Evolutionary conservation across 202 grass and related monocot species (phyloP).

Genomic region (Elaeis oleifera): DNA sequence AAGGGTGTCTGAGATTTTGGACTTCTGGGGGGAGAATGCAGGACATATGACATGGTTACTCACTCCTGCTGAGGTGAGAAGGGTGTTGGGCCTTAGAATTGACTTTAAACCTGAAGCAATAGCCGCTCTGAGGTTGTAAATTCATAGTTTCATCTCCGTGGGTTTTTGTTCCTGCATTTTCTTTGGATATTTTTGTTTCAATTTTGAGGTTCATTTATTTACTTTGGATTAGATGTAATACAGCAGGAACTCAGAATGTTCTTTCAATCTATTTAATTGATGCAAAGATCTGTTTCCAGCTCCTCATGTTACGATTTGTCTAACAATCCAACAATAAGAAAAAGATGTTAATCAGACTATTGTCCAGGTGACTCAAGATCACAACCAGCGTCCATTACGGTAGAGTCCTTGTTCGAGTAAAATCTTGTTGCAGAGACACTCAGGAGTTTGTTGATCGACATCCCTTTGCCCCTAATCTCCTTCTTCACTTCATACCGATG

Average conservation of each 20-base stretch:
- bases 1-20: conserved; percentile 85
- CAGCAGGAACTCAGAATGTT: too few relatives aligned
- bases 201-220: too few relatives aligned
- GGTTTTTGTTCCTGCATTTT: too few relatives aligned
- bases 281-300: too few relatives aligned
- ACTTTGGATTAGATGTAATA: too few relatives aligned
- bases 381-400: too few relatives aligned
- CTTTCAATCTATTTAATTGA: too few relatives aligned
- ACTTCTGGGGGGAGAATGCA: conserved; percentile 98
- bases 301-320: too few relatives aligned
- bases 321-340: too few relatives aligned
- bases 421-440: conserved; percentile 15
- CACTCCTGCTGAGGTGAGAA: conserved; percentile 83
- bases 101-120: conserved; percentile 93
- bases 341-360: too few relatives aligned
- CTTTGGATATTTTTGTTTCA: too few relatives aligned
- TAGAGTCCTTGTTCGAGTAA: neutral
- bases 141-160: neutral
- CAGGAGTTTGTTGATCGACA: conserved; percentile 23
- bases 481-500: conserved; percentile 19
- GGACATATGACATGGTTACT: conserved; percentile 93
- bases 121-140: conserved; percentile 75
- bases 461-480: conserved; percentile 9
- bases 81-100: conserved; percentile 75
- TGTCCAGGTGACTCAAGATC: too few relatives aligned